Percentiles rank a stretch among this genome's conserved stretches.
Conservation (phyloP, 164 flowering plant genomes). For the Macadamia tetraphylla region DNA sequence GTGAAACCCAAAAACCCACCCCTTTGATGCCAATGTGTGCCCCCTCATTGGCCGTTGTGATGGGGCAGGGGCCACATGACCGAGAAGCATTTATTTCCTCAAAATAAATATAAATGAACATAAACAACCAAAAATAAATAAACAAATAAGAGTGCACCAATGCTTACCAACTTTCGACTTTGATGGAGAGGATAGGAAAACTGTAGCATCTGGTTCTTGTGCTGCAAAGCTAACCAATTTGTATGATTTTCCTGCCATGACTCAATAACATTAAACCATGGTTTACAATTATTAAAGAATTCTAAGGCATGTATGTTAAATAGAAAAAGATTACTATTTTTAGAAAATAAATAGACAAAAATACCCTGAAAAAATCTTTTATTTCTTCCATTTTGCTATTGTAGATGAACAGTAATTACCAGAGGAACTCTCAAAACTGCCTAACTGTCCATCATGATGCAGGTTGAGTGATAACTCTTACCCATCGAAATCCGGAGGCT, state of each 20-base stretch:
- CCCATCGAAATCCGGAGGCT: conserved; percentile 58
- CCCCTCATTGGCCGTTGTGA: no score
- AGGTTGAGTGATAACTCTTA: conserved; percentile 51
- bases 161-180: conserved; percentile 56
- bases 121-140: not conserved
- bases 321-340: no score
- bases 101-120: no score
- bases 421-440: conserved; percentile 48
- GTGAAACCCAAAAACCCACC: no score
- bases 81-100: no score
- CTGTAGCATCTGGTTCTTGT: conserved; percentile 52
- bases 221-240: conserved; percentile 47
- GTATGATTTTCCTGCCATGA: conserved; percentile 52
- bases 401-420: conserved; percentile 32
- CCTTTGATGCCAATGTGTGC: no score
- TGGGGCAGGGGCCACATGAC: no score
- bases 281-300: no score
- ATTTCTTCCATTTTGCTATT: not conserved
- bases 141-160: not conserved
- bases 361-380: not conserved
- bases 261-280: not conserved
- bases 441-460: conserved; percentile 43
- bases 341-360: no score
- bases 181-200: conserved; percentile 47
- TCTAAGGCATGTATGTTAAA: no score